Conservation (phyloP, 306 rosid genomes). For the Cucurbita ficifolia region DNA sequence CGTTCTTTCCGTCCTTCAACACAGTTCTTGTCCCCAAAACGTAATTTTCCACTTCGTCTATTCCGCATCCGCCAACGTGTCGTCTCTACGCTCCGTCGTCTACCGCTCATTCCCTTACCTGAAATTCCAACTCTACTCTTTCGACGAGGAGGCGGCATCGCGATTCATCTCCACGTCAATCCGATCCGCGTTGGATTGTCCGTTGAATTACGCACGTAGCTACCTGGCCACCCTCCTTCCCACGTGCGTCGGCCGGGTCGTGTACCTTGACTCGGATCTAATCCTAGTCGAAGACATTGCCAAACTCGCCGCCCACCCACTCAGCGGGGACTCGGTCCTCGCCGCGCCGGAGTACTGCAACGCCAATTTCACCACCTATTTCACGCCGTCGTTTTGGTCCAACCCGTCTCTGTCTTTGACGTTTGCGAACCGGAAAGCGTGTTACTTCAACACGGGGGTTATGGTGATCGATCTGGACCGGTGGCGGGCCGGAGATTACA, state of each 20-base stretch:
- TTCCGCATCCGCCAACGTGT: slow-evolving; percentile 32
- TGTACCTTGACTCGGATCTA: slow-evolving; percentile 76
- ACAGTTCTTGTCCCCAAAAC: slow-evolving; percentile 75
- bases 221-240: slow-evolving; percentile 56
- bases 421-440: slow-evolving; percentile 42
- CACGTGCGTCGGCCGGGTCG: slow-evolving; percentile 45
- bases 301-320: slow-evolving; percentile 37
- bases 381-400: slow-evolving; percentile 66
- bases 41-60: slow-evolving; percentile 57
- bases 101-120: slow-evolving; percentile 60
- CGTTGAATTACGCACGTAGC: slow-evolving; percentile 75
- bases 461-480: slow-evolving; percentile 80
- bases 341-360: slow-evolving; percentile 92
- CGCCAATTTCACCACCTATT: slow-evolving; percentile 70
- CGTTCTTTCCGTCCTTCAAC: slow-evolving; percentile 67
- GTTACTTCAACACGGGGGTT: slow-evolving; percentile 86
- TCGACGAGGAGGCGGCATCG: slow-evolving; percentile 34
- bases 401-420: slow-evolving; percentile 57
- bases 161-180: slow-evolving; percentile 72
- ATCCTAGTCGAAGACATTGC: slow-evolving; percentile 73
- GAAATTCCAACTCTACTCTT: slow-evolving; percentile 50
- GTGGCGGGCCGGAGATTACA: slow-evolving; percentile 64
- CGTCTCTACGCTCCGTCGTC: slow-evolving; percentile 37
- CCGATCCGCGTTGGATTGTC: slow-evolving; percentile 79
- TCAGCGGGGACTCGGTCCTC: slow-evolving; percentile 23